Evolutionary conservation across 768 basidiomycete genomes (phyloP).

Genomic region (Boletus rubescentipes): DNA sequence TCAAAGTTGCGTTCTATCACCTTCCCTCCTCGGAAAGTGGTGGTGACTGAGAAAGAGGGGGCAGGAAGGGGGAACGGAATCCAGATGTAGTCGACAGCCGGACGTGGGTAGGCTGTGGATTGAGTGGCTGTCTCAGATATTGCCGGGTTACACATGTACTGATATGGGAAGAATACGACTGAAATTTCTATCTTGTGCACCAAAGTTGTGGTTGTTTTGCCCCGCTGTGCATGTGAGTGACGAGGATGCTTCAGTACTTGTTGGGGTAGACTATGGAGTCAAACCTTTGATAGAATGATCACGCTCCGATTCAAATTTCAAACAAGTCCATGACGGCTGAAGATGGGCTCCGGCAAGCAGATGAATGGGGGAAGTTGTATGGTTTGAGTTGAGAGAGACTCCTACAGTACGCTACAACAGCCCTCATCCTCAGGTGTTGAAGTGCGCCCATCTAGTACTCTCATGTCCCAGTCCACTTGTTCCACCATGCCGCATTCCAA

Average conservation of each 20-base stretch:
- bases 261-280: background rate
- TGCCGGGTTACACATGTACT: background rate
- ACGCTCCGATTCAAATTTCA: too few species aligned
- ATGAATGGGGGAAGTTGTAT: too few species aligned
- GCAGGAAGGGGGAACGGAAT: background rate
- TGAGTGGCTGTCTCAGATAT: background rate
- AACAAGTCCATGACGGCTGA: too few species aligned
- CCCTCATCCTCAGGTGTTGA: background rate
- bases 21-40: background rate
- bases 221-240: too few species aligned
- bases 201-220: background rate
- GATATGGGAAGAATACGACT: background rate
- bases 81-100: background rate
- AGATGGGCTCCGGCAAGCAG: too few species aligned
- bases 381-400: too few species aligned
- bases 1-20: background rate
- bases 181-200: background rate
- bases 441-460: background rate
- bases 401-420: too few species aligned
- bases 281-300: background rate
- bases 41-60: background rate
- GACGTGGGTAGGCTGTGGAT: background rate
- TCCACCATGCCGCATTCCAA: background rate
- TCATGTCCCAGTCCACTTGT: background rate
- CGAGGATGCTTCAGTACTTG: too few species aligned